phyloP scores from a whole-genome alignment of 2,329 filamentous ascomycete genomes.

The Paramyrothecium sp. region DNA sequence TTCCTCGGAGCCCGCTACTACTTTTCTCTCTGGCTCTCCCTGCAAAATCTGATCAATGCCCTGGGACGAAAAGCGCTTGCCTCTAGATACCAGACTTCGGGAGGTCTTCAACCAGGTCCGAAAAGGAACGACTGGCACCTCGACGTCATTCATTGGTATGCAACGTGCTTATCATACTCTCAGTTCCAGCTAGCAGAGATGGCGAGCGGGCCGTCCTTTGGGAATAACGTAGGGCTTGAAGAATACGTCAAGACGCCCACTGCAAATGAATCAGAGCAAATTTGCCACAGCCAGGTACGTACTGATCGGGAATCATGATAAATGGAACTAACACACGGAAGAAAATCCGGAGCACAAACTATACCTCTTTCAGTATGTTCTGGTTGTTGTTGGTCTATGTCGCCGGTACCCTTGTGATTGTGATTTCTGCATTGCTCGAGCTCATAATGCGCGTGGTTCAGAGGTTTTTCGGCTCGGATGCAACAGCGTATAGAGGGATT shows the following conservation, averaged over 20 bases:
- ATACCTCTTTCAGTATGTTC: not conserved
- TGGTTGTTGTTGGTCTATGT: not conserved
- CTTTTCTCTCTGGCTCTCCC: not conserved
- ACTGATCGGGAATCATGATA: not conserved
- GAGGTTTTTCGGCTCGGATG: not conserved
- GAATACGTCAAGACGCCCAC: not conserved
- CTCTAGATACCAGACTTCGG: not conserved
- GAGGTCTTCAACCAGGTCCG: not conserved
- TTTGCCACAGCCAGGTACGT: not conserved
- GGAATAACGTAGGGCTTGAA: not conserved
- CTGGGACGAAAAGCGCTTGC: not conserved
- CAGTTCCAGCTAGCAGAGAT: not conserved
- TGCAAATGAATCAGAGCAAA: not conserved
- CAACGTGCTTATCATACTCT: not conserved
- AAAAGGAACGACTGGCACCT: not conserved
- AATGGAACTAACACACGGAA: not conserved
- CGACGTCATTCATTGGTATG: not conserved
- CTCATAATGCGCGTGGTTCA: not conserved
- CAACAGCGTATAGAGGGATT: not conserved
- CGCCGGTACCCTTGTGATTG: not conserved
- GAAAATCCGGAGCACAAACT: not conserved
- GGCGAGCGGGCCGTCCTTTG: not conserved
- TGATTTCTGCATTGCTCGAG: not conserved
- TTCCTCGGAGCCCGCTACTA: not conserved
- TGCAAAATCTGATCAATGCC: not conserved